phyloP scores from a whole-genome alignment of 805 yeast species.

The Hanseniaspora occidentalis region DNA sequence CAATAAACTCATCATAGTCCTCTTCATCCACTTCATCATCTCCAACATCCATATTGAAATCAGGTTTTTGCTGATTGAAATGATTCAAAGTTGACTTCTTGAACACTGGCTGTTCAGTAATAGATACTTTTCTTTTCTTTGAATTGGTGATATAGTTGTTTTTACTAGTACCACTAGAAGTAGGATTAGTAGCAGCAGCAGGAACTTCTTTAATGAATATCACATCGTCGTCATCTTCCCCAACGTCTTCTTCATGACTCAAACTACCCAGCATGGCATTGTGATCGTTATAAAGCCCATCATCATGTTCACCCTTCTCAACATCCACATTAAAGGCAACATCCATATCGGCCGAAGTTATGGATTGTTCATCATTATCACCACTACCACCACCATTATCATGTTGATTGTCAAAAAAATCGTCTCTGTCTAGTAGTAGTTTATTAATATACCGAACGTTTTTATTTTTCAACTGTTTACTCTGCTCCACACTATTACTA shows the following conservation, averaged over 20 bases:
- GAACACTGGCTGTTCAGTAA: slow-evolving; percentile 1
- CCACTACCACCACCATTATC: slow-evolving; percentile 5
- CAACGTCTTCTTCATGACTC: slow-evolving; percentile 4
- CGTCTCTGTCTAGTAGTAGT: no score
- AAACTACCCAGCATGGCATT: neutral
- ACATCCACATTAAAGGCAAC: no score
- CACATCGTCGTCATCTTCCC: slow-evolving; percentile 18
- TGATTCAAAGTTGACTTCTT: neutral
- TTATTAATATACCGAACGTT: no score
- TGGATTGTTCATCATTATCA: no score
- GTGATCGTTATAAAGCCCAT: neutral
- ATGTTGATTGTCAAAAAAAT: slow-evolving; percentile 5
- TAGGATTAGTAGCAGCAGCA: slow-evolving; percentile 14
- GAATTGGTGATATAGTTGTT: slow-evolving; percentile 1
- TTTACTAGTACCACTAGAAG: slow-evolving; percentile 8
- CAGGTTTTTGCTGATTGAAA: neutral
- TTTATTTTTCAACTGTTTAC: no score
- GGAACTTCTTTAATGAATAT: slow-evolving; percentile 20
- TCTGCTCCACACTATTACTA: no score
- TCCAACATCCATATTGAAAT: neutral
- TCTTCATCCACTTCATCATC: neutral
- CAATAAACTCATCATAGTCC: neutral
- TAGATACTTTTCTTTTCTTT: slow-evolving; percentile 2
- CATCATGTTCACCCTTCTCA: neutral
- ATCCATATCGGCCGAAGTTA: no score